Evolutionary conservation across 768 basidiomycete genomes (phyloP).

Genomic region (Boletus rubropictus): DNA sequence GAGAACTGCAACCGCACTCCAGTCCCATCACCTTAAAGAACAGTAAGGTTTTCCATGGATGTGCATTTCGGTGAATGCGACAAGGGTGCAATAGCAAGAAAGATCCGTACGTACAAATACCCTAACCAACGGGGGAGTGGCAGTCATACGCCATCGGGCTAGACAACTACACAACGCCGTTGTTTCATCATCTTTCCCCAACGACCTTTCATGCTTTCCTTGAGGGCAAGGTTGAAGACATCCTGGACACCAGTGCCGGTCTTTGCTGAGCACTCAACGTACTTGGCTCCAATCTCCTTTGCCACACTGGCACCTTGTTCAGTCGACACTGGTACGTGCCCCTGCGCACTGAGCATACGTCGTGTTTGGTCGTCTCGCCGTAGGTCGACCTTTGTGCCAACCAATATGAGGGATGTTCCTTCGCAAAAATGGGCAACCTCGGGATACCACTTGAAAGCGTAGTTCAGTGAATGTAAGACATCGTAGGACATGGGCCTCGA

Average conservation of each 20-base stretch:
- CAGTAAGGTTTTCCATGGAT: constrained; percentile 14
- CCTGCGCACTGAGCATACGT: constrained; percentile 86
- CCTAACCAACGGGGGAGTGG: constrained; percentile 9
- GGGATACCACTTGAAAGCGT: constrained; percentile 69
- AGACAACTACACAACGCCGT: constrained; percentile 63
- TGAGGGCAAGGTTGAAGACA: constrained; percentile 84
- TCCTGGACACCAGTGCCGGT: constrained; percentile 86
- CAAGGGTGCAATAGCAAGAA: constrained; percentile 20
- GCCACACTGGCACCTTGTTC: constrained; percentile 85
- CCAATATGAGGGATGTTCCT: constrained; percentile 82
- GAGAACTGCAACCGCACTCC: constrained; percentile 19
- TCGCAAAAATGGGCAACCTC: constrained; percentile 92
- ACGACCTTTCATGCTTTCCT: constrained; percentile 79
- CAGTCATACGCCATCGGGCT: constrained; percentile 8
- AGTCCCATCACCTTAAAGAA: constrained; percentile 21
- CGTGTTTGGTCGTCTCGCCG: constrained; percentile 81
- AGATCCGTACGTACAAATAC: constrained; percentile 31
- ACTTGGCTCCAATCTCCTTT: constrained; percentile 88
- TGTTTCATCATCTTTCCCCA: constrained; percentile 70
- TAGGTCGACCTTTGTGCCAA: constrained; percentile 92
- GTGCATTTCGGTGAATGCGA: constrained; percentile 6
- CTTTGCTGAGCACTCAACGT: constrained; percentile 93
- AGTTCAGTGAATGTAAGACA: constrained; percentile 8
- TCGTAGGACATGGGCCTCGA: constrained; percentile 1
- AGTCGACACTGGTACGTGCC: constrained; percentile 70